Evolutionary conservation across 225 moss, liverwort and hornwort species (phyloP).

Genomic region (Physcomitrellopsis africana): DNA sequence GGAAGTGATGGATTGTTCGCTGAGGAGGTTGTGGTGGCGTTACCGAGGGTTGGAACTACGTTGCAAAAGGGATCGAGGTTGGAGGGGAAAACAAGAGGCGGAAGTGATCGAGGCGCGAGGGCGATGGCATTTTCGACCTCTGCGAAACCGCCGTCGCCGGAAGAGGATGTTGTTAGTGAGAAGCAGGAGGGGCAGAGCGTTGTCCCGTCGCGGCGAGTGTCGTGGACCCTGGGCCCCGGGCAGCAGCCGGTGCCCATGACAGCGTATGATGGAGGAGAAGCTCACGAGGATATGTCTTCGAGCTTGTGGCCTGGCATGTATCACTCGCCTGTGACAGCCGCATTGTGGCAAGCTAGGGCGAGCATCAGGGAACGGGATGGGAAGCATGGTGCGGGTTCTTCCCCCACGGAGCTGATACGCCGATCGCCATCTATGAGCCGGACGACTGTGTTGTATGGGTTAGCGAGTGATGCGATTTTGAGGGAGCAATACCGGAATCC

Average conservation of each 20-base stretch:
- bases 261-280: background rate
- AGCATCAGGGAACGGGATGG: slow-evolving; percentile 67
- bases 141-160: background rate
- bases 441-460: slow-evolving; percentile 70
- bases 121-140: slow-evolving; percentile 20
- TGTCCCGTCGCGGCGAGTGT: slow-evolving; percentile 42
- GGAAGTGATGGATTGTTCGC: too few relatives aligned
- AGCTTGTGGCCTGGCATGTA: slow-evolving; percentile 94
- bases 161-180: background rate
- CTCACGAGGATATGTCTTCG: slow-evolving; percentile 37
- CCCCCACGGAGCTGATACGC: slow-evolving; percentile 42
- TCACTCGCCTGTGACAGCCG: slow-evolving; percentile 91
- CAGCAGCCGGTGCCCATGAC: slow-evolving; percentile 31
- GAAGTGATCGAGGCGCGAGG: background rate
- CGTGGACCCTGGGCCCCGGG: slow-evolving; percentile 43
- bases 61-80: too few relatives aligned
- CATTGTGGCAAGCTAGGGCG: slow-evolving; percentile 90
- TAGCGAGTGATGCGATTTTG: slow-evolving; percentile 62
- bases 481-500: slow-evolving; percentile 94
- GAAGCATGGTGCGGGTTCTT: slow-evolving; percentile 36
- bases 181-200: slow-evolving; percentile 25
- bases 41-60: too few relatives aligned
- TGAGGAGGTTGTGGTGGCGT: too few relatives aligned
- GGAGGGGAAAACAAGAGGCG: too few relatives aligned
- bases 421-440: slow-evolving; percentile 72